Conservation (phyloP, 208 protist species). For the Endotrypanum monterogeii region DNA sequence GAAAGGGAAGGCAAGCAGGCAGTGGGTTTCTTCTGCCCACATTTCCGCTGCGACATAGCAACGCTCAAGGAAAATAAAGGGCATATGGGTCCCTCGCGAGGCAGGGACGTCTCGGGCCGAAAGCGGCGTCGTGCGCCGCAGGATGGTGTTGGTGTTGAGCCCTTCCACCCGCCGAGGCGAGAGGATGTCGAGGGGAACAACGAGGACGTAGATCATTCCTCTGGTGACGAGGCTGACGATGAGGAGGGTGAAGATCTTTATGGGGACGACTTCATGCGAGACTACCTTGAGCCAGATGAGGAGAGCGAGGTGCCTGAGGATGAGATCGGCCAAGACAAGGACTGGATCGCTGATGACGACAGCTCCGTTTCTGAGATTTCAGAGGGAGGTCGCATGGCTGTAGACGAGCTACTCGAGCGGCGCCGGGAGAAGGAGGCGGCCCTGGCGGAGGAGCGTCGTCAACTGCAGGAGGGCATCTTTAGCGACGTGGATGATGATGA, state of each 20-base stretch:
- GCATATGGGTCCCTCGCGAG: conserved; percentile 11
- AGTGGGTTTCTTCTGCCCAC: not conserved
- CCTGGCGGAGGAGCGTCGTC: conserved; percentile 61
- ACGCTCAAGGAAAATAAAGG: not conserved
- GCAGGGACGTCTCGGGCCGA: conserved; percentile 8
- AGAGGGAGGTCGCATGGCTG: conserved; percentile 63
- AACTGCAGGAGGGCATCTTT: conserved; percentile 84
- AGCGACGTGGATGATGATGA: conserved; percentile 74
- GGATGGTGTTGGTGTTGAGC: not conserved
- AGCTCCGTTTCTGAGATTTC: conserved; percentile 82
- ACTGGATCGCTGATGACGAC: conserved; percentile 77
- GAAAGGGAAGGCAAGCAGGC: not conserved
- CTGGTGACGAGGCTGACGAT: conserved; percentile 32
- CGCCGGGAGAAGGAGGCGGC: conserved; percentile 60
- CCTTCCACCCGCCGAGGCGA: not conserved
- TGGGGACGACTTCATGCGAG: conserved; percentile 87
- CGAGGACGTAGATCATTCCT: conserved; percentile 27
- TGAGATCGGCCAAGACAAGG: conserved; percentile 52
- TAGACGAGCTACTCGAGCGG: conserved; percentile 79
- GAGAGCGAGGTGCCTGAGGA: conserved; percentile 79
- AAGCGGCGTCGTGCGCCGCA: conserved; percentile 20
- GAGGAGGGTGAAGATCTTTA: conserved; percentile 90
- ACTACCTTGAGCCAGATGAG: conserved; percentile 84
- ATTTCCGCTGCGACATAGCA: not conserved
- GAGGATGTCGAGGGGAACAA: conserved; percentile 20